Base-by-base conservation (phyloP, 768 basidiomycete species). In the Leucosporidium yakuticum region DNA sequence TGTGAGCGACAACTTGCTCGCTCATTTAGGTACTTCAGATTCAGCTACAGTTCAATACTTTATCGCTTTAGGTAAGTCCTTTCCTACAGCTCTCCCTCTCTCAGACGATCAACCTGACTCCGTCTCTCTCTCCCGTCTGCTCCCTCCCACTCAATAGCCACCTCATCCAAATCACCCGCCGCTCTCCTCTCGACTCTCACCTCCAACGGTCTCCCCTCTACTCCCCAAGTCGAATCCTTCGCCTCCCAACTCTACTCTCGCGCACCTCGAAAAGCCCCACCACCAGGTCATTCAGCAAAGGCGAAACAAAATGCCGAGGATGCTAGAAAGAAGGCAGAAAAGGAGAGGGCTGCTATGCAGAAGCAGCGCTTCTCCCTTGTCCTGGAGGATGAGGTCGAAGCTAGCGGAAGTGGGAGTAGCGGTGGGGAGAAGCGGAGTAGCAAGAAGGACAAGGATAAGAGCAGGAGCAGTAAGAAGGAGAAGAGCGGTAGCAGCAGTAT, bases 351-450 rank as follows among this genome's bases (percentile, higher is more conserved):
- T 74, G 83, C 83, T 7, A 79, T 90, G 14, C 82, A 82, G 49
- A 83, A 86, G 3, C 88, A 88, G 73, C 87, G 86, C 71, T 98
- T 89, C 76, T 85, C 85, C 20, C 85, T 92, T 67, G 76, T 97
- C 34, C 80, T 92, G n/a, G 92, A 95, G 39, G 92, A 92, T 53
- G 87, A 89, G 21, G 39, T 23, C 15, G 8, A 54, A 17, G 32
- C 56, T 31, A 14, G 49, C 17, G 44, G 54, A 83, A 85, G 64
- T 85, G 86, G 69, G 82, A 84, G 70, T 51, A 58, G 66, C 64
- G 50, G 63, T 62, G 58, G 64, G 0, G 60, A 14, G 48, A 57
- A 65, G 56, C 11, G 36, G 62, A 12, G 29, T 69, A 69, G 65
- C 51, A 68, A 57, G 29, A 69, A 67, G 44, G 69, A 56, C 39